Conservation (phyloP, 768 basidiomycete genomes). For the Leccinellum rugosiceps region DNA sequence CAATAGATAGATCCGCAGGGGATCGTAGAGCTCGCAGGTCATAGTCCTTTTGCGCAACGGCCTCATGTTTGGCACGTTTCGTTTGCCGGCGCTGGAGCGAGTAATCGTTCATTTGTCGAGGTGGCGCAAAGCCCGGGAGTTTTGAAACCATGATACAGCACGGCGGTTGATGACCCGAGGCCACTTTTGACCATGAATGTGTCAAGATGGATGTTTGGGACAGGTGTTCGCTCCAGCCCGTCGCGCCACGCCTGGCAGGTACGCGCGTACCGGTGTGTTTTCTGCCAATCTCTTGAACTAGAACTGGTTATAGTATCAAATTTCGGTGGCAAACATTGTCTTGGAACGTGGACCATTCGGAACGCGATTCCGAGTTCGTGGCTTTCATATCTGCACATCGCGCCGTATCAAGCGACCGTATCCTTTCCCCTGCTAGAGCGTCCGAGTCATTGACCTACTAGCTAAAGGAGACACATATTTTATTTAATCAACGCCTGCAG, state of each 20-base stretch:
- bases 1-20: constrained; percentile 22
- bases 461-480: too few species aligned
- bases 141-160: constrained; percentile 11
- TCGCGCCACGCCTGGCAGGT: too few species aligned
- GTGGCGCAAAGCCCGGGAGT: constrained; percentile 11
- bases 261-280: too few species aligned
- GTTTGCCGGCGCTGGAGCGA: constrained; percentile 26
- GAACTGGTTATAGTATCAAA: too few species aligned
- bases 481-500: neutral
- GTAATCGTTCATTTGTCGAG: constrained; percentile 28
- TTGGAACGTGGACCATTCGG: neutral
- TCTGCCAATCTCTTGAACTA: too few species aligned
- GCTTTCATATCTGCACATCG: constrained; percentile 15
- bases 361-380: neutral
- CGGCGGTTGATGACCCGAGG: neutral
- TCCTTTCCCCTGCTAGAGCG: too few species aligned
- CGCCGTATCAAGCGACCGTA: constrained; percentile 3
- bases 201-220: neutral
- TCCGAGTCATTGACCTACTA: too few species aligned
- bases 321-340: neutral
- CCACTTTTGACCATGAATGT: neutral
- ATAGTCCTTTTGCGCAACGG: constrained; percentile 13
- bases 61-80: constrained; percentile 35
- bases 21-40: constrained; percentile 23
- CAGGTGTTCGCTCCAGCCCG: neutral